Conservation (phyloP, 306 rosid genomes). For the Oemleria cerasiformis region DNA sequence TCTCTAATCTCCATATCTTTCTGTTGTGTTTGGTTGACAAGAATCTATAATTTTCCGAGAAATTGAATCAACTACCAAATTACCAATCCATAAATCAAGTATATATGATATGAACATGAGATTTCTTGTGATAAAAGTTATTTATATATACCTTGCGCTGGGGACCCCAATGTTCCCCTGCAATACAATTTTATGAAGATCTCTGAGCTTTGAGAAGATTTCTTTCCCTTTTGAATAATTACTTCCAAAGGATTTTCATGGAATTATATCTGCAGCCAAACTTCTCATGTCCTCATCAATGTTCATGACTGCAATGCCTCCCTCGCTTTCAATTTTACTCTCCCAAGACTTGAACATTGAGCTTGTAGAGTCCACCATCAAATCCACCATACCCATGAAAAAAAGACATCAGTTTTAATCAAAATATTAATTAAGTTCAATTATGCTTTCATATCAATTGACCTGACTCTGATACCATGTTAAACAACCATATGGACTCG, state of each 20-base stretch:
- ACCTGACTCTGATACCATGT: too few species aligned
- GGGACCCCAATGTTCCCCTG: conserved; percentile 39
- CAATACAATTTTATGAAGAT: conserved; percentile 45
- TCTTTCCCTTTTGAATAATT: conserved; percentile 50
- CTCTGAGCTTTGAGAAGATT: conserved; percentile 51
- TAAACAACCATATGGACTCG: too few species aligned
- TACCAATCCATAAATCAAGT: too few species aligned
- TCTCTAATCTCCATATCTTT: conserved; percentile 57
- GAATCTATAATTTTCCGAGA: conserved; percentile 32
- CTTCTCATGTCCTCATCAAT: conserved; percentile 47
- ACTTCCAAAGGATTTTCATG: conserved; percentile 60
- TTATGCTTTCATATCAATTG: too few species aligned
- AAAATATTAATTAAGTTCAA: too few species aligned
- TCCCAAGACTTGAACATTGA: conserved; percentile 46
- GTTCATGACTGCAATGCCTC: conserved; percentile 34
- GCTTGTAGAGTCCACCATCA: conserved; percentile 52
- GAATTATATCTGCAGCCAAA: conserved; percentile 51
- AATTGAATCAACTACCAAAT: too few species aligned
- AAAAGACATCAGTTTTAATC: too few species aligned
- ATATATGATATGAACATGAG: too few species aligned
- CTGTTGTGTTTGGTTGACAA: conserved; percentile 54
- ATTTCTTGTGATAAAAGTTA: not conserved
- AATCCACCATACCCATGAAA: conserved; percentile 34
- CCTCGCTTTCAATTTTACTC: conserved; percentile 34
- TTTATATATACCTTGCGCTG: conserved; percentile 32